A percentile compares a stretch with the other conserved stretches of the same genome.
Conservation (phyloP, 2,329 filamentous ascomycete species). For the Raffaelea albimanens region DNA sequence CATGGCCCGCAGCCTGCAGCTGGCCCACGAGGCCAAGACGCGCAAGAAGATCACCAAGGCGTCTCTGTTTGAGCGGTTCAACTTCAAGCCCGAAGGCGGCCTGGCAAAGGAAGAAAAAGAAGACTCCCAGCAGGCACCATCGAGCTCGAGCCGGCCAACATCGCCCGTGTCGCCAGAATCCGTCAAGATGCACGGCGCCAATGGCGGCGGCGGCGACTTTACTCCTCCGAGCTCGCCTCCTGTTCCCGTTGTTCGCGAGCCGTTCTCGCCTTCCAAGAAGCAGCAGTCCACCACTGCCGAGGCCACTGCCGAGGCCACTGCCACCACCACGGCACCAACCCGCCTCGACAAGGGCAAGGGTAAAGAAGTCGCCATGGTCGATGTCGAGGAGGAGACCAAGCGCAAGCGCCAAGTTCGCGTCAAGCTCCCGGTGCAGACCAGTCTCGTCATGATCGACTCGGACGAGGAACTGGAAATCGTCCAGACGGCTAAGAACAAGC, state of each 20-base stretch:
- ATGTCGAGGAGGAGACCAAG: slow-evolving; percentile 13
- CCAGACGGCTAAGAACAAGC: slow-evolving; percentile 36
- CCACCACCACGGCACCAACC: neutral
- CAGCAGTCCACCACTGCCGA: neutral
- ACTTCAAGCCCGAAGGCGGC: slow-evolving; percentile 46
- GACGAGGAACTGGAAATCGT: slow-evolving; percentile 53
- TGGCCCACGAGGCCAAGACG: slow-evolving; percentile 80
- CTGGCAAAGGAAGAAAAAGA: no score
- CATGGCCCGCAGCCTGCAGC: slow-evolving; percentile 79
- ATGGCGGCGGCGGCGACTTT: slow-evolving; percentile 15
- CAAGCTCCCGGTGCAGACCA: slow-evolving; percentile 25
- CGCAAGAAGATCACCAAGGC: slow-evolving; percentile 84
- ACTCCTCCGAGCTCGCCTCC: slow-evolving; percentile 68
- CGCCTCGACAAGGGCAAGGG: slow-evolving; percentile 51
- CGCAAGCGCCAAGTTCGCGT: slow-evolving; percentile 41
- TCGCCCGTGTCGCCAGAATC: slow-evolving; percentile 31
- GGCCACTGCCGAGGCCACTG: neutral
- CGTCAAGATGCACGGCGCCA: slow-evolving; percentile 37
- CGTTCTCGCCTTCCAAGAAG: neutral
- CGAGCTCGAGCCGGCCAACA: slow-evolving; percentile 47
- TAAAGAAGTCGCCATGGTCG: slow-evolving; percentile 22
- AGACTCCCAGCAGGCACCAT: no score
- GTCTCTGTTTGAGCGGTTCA: slow-evolving; percentile 76
- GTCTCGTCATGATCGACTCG: slow-evolving; percentile 27
- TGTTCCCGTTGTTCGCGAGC: neutral